Base-by-base conservation (phyloP, 2,329 filamentous ascomycete species). In the Hypoxylon rubiginosum region DNA sequence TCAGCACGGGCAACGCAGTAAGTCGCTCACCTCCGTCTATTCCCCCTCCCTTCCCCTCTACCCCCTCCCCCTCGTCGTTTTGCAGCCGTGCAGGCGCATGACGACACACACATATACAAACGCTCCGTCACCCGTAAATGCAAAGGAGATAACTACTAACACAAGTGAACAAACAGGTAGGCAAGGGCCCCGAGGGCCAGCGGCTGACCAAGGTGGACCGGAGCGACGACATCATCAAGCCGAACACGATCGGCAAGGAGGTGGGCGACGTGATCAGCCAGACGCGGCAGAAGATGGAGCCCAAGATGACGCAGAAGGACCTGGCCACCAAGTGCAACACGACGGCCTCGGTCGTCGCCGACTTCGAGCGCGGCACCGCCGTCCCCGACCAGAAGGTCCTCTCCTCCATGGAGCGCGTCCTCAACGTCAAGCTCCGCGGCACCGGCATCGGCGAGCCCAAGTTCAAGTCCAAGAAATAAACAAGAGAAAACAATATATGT, bases 121-220 rank as follows among this genome's bases (percentile, higher is more conserved):
- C n/a, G n/a, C n/a, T n/a, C n/a, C n/a, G n/a, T n/a, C n/a, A n/a
- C n/a, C n/a, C n/a, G n/a, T n/a, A n/a, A n/a, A n/a, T n/a, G 7
- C 6, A n/a, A 19, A 43, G 41, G 11, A 28, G 24, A 21, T 6
- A 54, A 34, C 21, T 24, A 55, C 70, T 74, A 66, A 75, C 68
- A 8, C 24, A 17, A 10, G n/a, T n/a, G n/a, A 4, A 39, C 10
- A 5, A 36, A 58, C 71, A 86, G 82, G 78, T 84, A 69, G 81
- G 84, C 75, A 85, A 84, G 77, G 83, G 82, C 67, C 85, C 85
- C 72, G 95, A 98, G 83, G 96, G 96, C 74, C 96, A 99, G 84
- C 94, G 93, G 79, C 87, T 98, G 71, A 98, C 96, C 73, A 97
- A 98, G 86, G 94, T 99, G 81, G 96, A 98, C 86, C 94, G 95